These are phyloP conservation scores for Pythium grandisporangium DNA, from an alignment of 352 stramenopile species.

Conservation along the genomic window DNA sequence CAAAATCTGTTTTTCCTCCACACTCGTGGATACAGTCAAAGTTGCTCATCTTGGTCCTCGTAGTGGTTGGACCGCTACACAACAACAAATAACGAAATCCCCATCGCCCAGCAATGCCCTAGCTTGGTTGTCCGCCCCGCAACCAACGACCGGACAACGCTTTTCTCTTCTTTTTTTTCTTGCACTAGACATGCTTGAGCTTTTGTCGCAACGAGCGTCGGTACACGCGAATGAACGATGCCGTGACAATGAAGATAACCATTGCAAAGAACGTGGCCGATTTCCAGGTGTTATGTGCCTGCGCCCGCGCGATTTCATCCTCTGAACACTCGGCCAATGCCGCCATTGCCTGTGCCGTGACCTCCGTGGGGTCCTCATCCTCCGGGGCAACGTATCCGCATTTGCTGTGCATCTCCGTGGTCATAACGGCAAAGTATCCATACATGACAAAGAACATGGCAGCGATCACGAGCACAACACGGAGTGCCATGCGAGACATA, in stretches of 20 bases:
- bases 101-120: no score
- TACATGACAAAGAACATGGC: constrained; percentile 54
- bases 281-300: constrained; percentile 38
- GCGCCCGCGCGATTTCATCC: constrained; percentile 28
- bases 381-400: constrained; percentile 22
- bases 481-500: constrained; percentile 49
- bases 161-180: no score
- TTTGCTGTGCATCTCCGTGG: constrained; percentile 25
- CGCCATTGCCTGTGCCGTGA: constrained; percentile 14
- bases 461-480: constrained; percentile 40
- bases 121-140: no score
- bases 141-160: no score
- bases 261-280: constrained; percentile 38
- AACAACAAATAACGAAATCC: no score
- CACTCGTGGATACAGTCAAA: no score
- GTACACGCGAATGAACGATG: constrained; percentile 59
- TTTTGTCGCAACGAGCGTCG: constrained; percentile 49
- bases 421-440: constrained; percentile 41
- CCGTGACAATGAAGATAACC: constrained; percentile 46
- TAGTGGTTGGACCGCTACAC: no score
- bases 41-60: no score
- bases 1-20: no score
- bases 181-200: constrained; percentile 51
- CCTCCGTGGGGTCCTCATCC: constrained; percentile 5
- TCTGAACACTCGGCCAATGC: constrained; percentile 17